Evolutionary conservation across 352 stramenopile genomes (phyloP).

Genomic region (Phytopythium boreale): DNA sequence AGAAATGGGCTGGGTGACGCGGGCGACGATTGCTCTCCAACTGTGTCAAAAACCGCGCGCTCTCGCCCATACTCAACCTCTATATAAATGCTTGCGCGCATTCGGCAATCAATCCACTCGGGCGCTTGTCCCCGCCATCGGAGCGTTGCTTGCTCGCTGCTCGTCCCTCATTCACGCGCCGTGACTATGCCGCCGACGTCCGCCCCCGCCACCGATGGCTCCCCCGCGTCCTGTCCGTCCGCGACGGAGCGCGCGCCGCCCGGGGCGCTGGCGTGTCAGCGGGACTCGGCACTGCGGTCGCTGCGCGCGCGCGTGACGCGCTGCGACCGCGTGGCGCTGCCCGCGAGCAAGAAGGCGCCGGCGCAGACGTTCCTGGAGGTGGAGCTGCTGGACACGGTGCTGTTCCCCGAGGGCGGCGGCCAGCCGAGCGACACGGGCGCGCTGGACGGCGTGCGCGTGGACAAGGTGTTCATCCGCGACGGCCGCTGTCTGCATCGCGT

Average conservation of each 20-base stretch:
- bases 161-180: background rate
- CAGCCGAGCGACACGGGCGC: constrained; percentile 82
- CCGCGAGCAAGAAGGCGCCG: constrained; percentile 33
- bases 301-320: constrained; percentile 45
- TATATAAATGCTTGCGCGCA: background rate
- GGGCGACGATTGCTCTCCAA: background rate
- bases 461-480: constrained; percentile 63
- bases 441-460: constrained; percentile 43
- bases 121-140: background rate
- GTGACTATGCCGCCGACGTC: background rate
- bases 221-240: background rate
- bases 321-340: constrained; percentile 23
- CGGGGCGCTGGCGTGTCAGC: constrained; percentile 58
- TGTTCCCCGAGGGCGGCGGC: constrained; percentile 86
- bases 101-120: background rate
- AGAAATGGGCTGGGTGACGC: background rate
- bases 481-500: constrained; percentile 65
- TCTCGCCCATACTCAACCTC: background rate
- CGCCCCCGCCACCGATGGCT: background rate
- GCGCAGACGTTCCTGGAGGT: constrained; percentile 48
- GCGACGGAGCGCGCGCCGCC: constrained; percentile 22
- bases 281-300: constrained; percentile 56
- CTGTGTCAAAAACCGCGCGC: background rate
- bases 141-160: background rate
- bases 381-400: constrained; percentile 72